Evolutionary conservation across 2,329 filamentous ascomycete species (phyloP), one percentile per base, ranked within the genome.

Genomic region (Trichoderma guizhouense): DNA sequence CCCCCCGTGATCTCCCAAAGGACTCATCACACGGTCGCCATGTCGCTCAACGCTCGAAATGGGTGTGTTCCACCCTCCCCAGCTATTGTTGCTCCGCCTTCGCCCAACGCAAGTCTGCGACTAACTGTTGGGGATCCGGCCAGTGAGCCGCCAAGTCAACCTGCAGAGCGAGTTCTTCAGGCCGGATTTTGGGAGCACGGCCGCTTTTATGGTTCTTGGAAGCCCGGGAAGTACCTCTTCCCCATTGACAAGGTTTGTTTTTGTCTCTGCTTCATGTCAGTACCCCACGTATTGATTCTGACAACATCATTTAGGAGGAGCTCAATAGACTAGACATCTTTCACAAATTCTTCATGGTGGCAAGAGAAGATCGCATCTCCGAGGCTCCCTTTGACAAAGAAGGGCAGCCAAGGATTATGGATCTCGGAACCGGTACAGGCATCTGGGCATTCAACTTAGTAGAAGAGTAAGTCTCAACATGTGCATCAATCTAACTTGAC

Each of bases 391-490:
- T 76, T 28, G 69, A 61, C 67, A 73, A 30, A 55, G 72, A 73
- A 24, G 73, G 69, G 61, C 69, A 58, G 5, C 78, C 78, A 34
- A 81, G 83, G 65, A 85, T 92, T 62, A 79, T 92, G 55, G 90
- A 92, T 77, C 79, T 97, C 69, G 95, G 94, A 55, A 95, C 92
- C 74, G 95, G 95, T 24, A 97, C 94, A 1, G 94, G 94, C 51
- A 95, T 97, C 73, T 98, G 95, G 95, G 89, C 92, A 53, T 93
- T 97, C 76, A 92, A 95, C 75, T 92, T 97, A 82, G 92, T 92
- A 74, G 90, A 82, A 74, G 74, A 92, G 88, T 93, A 84, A 83
- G 89, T 80, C 21, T 30, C 8, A 28, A n/a, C 43, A 71, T 24
- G 14, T 24, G 21, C 21, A 7, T 30, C 58, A 47, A 1, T 68